Percentiles rank a stretch among this genome's conserved stretches.
phyloP scores from a whole-genome alignment of 768 basidiomycete genomes.

The Rhodotorula graminis region DNA sequence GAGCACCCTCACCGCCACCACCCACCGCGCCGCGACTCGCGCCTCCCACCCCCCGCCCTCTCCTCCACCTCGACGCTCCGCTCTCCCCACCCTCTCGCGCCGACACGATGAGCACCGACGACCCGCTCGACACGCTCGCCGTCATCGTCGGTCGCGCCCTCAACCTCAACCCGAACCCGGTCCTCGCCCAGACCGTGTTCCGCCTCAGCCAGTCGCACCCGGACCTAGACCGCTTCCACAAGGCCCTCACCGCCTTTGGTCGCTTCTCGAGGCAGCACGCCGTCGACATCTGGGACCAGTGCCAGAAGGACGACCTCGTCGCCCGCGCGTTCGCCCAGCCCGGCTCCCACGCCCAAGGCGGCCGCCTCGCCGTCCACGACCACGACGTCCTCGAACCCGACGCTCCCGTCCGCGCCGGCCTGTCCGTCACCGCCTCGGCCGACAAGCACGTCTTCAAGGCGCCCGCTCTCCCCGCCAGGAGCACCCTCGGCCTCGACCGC shows the following conservation, averaged over 20 bases:
- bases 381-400: conserved; percentile 40
- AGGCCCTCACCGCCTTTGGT: conserved; percentile 75
- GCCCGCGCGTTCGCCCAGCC: conserved; percentile 31
- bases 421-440: conserved; percentile 56
- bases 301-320: conserved; percentile 21
- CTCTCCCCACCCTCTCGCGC: background rate
- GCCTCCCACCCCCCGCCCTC: background rate
- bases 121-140: conserved; percentile 58
- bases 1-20: too few species aligned
- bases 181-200: conserved; percentile 70
- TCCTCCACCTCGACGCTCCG: background rate
- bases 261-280: conserved; percentile 77
- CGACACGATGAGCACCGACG: background rate
- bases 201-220: conserved; percentile 53
- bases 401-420: conserved; percentile 31
- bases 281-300: conserved; percentile 57
- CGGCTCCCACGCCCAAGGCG: background rate
- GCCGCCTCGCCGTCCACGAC: conserved; percentile 29
- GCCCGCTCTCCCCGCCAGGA: conserved; percentile 72
- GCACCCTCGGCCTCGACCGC: conserved; percentile 78
- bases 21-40: too few species aligned
- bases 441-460: conserved; percentile 67
- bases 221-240: conserved; percentile 20
- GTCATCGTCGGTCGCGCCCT: conserved; percentile 74
- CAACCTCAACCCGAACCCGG: conserved; percentile 79